Percentiles rank a stretch among this genome's conserved stretches.
These are phyloP conservation scores for Dothiorella sarmentorum DNA, from an alignment of 2,329 filamentous ascomycete genomes.

Conservation along the genomic window DNA sequence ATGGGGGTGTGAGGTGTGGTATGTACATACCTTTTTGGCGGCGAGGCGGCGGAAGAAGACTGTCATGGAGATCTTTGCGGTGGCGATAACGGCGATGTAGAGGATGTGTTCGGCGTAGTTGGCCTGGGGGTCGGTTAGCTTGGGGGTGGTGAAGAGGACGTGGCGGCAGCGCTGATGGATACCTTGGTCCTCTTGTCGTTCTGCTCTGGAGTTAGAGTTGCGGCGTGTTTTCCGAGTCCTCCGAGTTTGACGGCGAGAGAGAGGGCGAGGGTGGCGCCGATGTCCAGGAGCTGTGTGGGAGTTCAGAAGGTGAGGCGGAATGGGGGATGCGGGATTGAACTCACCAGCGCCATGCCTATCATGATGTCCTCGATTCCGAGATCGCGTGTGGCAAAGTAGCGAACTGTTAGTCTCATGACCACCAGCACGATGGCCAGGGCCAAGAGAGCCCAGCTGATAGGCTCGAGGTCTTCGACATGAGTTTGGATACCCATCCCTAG, in stretches of 20 bases:
- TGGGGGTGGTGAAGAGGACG: too few species aligned
- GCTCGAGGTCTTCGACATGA: background rate
- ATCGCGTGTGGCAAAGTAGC: background rate
- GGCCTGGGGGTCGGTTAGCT: background rate
- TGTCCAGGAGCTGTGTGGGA: background rate
- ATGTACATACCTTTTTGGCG: background rate
- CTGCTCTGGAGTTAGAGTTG: background rate
- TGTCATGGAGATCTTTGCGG: background rate
- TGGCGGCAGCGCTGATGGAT: background rate
- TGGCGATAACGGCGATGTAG: background rate
- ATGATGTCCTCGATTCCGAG: constrained; percentile 1
- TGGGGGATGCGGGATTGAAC: background rate
- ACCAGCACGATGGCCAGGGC: background rate
- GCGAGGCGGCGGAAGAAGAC: constrained; percentile 5
- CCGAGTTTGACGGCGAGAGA: background rate
- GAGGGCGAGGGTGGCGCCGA: background rate
- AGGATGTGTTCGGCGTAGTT: constrained; percentile 2
- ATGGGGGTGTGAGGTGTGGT: too few species aligned
- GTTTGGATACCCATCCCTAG: background rate
- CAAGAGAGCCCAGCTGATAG: constrained; percentile 5
- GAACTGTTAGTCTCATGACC: background rate
- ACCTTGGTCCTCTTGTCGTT: background rate
- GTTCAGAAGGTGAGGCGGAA: background rate
- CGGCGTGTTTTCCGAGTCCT: background rate
- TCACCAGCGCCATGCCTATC: background rate